Conservation (phyloP, 768 basidiomycete genomes). For the Gautieria morchelliformis region DNA sequence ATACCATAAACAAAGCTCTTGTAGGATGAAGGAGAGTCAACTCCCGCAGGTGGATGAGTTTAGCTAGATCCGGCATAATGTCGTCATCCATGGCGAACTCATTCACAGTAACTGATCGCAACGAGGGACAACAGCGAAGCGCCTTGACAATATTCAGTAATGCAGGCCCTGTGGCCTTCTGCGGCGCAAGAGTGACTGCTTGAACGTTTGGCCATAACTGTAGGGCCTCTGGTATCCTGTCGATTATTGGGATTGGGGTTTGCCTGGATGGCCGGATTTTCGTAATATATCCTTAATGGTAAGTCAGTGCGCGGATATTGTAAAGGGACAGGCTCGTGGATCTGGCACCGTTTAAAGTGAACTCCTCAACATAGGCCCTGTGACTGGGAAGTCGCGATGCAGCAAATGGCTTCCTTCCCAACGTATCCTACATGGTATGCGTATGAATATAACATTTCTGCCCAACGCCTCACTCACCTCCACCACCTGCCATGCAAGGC, state of each 20-base stretch:
- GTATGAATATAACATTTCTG: constrained; percentile 22
- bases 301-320: not conserved
- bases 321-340: not conserved
- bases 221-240: constrained; percentile 13
- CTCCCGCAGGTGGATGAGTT: constrained; percentile 11
- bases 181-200: constrained; percentile 10
- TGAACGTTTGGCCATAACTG: constrained; percentile 13
- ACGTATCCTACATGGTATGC: constrained; percentile 2
- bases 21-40: constrained; percentile 16
- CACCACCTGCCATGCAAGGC: constrained; percentile 15
- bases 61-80: constrained; percentile 3
- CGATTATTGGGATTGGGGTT: not conserved
- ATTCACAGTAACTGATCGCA: constrained; percentile 14
- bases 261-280: constrained; percentile 7
- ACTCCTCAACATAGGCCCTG: constrained; percentile 28
- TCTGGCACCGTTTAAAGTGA: not conserved
- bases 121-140: constrained; percentile 4
- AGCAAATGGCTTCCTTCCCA: constrained; percentile 26
- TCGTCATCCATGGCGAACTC: constrained; percentile 8
- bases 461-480: constrained; percentile 24
- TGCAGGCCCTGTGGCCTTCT: constrained; percentile 6
- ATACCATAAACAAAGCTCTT: constrained; percentile 12
- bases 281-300: constrained; percentile 14
- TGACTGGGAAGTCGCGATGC: constrained; percentile 33
- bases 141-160: constrained; percentile 10